Conservation (phyloP, 83 land plant genomes). For the Larix sibirica region DNA sequence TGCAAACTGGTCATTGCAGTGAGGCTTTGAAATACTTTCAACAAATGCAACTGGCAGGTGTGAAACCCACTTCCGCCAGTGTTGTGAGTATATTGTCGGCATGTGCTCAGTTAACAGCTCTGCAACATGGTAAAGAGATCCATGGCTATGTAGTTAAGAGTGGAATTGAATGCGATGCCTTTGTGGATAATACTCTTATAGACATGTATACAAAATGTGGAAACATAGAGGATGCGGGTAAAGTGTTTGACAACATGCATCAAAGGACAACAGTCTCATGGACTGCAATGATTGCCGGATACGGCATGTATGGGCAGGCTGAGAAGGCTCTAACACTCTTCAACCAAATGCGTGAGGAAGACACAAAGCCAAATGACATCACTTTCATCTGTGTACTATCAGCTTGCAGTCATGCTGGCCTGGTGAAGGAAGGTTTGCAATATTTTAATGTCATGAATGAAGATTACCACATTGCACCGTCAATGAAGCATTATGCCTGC, state of each 20-base stretch:
- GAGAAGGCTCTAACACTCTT: conserved; percentile 7
- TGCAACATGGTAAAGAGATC: background rate
- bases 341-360: conserved; percentile 21
- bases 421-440: background rate
- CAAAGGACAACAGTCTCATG: background rate
- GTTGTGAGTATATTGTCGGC: background rate
- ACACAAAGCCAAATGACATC: background rate
- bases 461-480: background rate
- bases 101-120: background rate
- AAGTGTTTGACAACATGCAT: background rate
- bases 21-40: background rate
- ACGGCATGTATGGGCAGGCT: background rate
- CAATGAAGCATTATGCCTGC: background rate
- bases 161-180: background rate
- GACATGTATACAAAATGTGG: conserved; percentile 3
- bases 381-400: background rate
- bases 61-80: background rate
- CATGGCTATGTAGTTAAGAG: background rate
- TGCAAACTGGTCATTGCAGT: background rate
- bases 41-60: background rate
- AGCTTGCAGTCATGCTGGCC: background rate
- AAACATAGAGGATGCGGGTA: background rate
- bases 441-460: background rate
- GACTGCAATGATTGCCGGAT: conserved; percentile 7
- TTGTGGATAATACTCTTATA: background rate